A percentile compares a stretch with the other conserved stretches of the same genome.
These are phyloP conservation scores for Blastomyces emzantsi DNA, from an alignment of 2,329 filamentous ascomycete species.

Conservation along the genomic window DNA sequence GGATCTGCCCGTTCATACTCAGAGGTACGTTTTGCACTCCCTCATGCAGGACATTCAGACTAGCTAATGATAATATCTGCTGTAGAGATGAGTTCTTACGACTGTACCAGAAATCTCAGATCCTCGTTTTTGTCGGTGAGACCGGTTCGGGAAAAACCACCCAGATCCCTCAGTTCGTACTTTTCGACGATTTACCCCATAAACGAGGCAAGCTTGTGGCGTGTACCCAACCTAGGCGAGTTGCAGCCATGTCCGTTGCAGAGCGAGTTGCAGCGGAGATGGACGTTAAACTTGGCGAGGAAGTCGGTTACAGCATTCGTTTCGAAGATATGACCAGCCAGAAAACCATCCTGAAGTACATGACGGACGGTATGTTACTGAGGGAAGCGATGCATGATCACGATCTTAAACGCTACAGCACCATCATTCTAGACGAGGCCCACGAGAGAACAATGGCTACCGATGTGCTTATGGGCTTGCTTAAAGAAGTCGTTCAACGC, in stretches of 20 bases:
- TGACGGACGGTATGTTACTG: constrained; percentile 98
- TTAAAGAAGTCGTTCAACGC: constrained; percentile 79
- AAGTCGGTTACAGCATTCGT: constrained; percentile 97
- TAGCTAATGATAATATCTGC: constrained; percentile 11
- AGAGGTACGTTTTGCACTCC: constrained; percentile 52
- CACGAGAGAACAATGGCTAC: constrained; percentile 97
- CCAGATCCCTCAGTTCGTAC: constrained; percentile 96
- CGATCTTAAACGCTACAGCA: constrained; percentile 83
- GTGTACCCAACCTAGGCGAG: constrained; percentile 94
- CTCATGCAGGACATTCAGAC: constrained; percentile 1
- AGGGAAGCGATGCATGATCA: constrained; percentile 96
- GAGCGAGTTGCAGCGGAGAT: constrained; percentile 97
- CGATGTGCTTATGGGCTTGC: constrained; percentile 90
- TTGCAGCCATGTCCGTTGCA: constrained; percentile 96
- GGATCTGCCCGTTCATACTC: constrained; percentile 82
- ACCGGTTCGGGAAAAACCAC: constrained; percentile 99
- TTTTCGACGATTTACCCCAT: constrained; percentile 93
- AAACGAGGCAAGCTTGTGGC: constrained; percentile 80
- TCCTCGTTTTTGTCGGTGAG: constrained; percentile 97
- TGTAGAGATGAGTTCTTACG: constrained; percentile 78
- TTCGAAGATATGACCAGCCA: constrained; percentile 90
- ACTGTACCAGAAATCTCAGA: constrained; percentile 88
- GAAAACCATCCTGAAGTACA: constrained; percentile 94
- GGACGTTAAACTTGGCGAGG: constrained; percentile 83
- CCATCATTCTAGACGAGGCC: constrained; percentile 96